Base-by-base conservation (phyloP, 2,329 filamentous ascomycete genomes). In the Sporothrix dimorphospora region DNA sequence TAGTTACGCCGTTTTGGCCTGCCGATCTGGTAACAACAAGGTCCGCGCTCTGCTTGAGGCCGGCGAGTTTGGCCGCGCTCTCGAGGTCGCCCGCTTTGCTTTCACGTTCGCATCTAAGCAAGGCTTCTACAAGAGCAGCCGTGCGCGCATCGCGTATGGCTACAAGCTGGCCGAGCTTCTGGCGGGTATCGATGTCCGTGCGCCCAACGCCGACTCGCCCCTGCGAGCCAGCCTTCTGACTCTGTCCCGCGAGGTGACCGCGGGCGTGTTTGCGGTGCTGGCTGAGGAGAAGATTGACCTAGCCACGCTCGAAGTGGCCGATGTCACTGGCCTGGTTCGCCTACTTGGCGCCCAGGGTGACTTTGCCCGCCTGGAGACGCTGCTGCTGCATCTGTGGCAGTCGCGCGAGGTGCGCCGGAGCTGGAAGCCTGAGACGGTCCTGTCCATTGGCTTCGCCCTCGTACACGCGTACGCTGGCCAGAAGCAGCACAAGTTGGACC, bases 271-370 rank as follows among this genome's bases (percentile, higher is more conserved):
- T 7, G 75, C 78, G 8, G 82, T 82, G 8, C 82, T 84, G 74
- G 80, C 78, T 61, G 79, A 81, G 4, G 77, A 80, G 21, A 78
- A 84, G 21, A 81, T 87, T 57, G 82, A 85, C 72, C 80, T 86
- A 53, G 77, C 81, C 16, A 79, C 81, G 11, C 75, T 87, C 19
- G 79, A 80, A 24, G 81, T 84, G 69, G 79, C 81, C 42, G 84
- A 86, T 49, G 77, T 87, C 0, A 81, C 81, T 21, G 81, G 82
- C 8, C 79, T 86, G 1, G 80, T 85, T 38, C 80, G 81, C 11
- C 78, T 87, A 3, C 80, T 87, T 1, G 85, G 84, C 40, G 81
- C 83, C 30, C 84, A 86, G 72, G 76, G 80, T 71, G 84, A 86
- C 75, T 85, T 81, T 72, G 77, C 78, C 24, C 83, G 85, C 67